These are phyloP conservation scores for Plectosphaerella plurivora DNA, from an alignment of 2,329 filamentous ascomycete genomes.

Conservation along the genomic window DNA sequence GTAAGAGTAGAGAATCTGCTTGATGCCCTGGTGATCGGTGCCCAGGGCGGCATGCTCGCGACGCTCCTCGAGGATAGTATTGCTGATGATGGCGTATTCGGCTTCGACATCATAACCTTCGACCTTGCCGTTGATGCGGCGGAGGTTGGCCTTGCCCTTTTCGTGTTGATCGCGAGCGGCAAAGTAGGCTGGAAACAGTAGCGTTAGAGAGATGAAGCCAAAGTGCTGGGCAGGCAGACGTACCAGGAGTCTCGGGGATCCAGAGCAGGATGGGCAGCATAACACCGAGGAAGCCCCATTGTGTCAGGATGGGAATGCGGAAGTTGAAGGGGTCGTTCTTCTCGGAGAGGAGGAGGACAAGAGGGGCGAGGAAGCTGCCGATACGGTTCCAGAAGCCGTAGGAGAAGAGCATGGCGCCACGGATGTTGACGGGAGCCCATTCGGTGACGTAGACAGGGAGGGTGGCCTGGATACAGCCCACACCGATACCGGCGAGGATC, in stretches of 20 bases:
- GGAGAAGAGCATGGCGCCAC: slow-evolving; percentile 33
- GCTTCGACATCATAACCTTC: slow-evolving; percentile 21
- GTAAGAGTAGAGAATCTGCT: slow-evolving; percentile 14
- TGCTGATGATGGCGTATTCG: slow-evolving; percentile 17
- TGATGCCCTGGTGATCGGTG: slow-evolving; percentile 12
- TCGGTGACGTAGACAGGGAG: slow-evolving; percentile 36
- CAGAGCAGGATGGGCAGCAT: slow-evolving; percentile 32
- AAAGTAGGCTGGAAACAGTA: slow-evolving; percentile 21
- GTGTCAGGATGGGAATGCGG: slow-evolving; percentile 33
- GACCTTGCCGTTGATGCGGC: slow-evolving; percentile 17
- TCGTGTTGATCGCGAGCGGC: slow-evolving; percentile 16
- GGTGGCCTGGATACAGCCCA: slow-evolving; percentile 35
- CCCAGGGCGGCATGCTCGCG: neutral
- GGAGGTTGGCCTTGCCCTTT: slow-evolving; percentile 12
- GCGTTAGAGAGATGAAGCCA: neutral
- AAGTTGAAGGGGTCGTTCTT: slow-evolving; percentile 25
- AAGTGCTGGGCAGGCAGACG: neutral
- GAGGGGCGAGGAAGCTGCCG: slow-evolving; percentile 33
- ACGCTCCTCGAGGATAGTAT: slow-evolving; percentile 17
- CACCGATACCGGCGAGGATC: slow-evolving; percentile 29
- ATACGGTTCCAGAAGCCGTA: slow-evolving; percentile 40
- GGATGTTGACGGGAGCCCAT: slow-evolving; percentile 31
- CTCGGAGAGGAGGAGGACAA: slow-evolving; percentile 31
- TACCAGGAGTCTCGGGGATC: slow-evolving; percentile 31
- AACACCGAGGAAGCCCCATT: slow-evolving; percentile 38